Conservation (phyloP, 805 yeast species). For the Metschnikowia kunwiensis region DNA sequence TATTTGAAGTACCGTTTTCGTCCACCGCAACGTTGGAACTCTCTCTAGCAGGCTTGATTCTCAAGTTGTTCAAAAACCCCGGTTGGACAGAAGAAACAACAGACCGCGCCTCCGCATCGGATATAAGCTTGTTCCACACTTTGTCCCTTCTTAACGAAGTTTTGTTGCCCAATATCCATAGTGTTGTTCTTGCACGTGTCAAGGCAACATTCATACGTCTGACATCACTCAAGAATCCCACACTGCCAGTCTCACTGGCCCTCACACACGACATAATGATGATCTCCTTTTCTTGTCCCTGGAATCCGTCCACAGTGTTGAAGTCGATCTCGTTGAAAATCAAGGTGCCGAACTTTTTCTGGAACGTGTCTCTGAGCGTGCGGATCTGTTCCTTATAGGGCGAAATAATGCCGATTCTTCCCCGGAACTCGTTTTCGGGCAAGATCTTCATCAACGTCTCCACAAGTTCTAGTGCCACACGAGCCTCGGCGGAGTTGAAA, state of each 20-base stretch:
- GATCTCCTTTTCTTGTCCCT: conserved; percentile 95
- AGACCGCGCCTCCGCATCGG: conserved; percentile 57
- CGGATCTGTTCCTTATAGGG: conserved; percentile 90
- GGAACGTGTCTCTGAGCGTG: conserved; percentile 55
- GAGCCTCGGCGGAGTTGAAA: conserved; percentile 68
- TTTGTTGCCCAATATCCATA: conserved; percentile 88
- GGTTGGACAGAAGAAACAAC: conserved; percentile 32
- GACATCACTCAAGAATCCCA: conserved; percentile 87
- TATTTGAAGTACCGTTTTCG: too few relatives aligned
- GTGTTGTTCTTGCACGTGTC: conserved; percentile 86
- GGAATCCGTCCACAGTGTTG: conserved; percentile 96
- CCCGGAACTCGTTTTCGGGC: conserved; percentile 55
- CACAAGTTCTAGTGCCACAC: conserved; percentile 64
- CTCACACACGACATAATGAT: conserved; percentile 94
- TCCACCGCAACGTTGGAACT: too few relatives aligned
- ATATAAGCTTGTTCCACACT: conserved; percentile 70
- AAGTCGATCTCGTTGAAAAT: conserved; percentile 73
- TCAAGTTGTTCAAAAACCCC: conserved; percentile 30
- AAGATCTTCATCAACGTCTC: conserved; percentile 47
- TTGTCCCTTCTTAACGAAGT: conserved; percentile 60
- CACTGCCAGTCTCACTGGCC: conserved; percentile 62
- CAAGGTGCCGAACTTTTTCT: conserved; percentile 55
- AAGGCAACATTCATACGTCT: conserved; percentile 97
- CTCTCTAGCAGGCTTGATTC: too few relatives aligned
- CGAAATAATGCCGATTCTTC: conserved; percentile 84